Evolutionary conservation across 2,329 filamentous ascomycete genomes (phyloP).

Genomic region (Cladosporium sp.): DNA sequence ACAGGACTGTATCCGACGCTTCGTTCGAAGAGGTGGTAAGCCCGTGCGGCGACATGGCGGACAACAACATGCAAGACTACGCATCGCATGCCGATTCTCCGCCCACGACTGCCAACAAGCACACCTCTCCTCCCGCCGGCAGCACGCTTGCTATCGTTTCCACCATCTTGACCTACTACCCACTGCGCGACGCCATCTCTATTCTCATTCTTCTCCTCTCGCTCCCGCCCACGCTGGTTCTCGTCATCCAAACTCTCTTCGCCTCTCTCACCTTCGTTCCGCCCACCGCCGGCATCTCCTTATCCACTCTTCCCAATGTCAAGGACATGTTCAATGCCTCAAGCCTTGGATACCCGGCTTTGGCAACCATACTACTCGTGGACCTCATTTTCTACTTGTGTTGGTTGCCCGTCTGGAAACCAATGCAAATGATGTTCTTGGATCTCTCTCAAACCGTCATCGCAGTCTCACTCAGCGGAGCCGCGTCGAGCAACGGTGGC

Average conservation of each 20-base stretch:
- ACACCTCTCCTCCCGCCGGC: conserved; percentile 63
- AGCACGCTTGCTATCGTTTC: conserved; percentile 73
- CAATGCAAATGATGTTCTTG: conserved; percentile 80
- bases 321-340: conserved; percentile 89
- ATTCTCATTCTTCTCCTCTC: conserved; percentile 95
- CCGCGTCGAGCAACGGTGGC: conserved; percentile 64
- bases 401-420: conserved; percentile 84
- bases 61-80: conserved; percentile 23
- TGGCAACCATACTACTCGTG: conserved; percentile 79
- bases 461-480: conserved; percentile 82
- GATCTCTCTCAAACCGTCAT: conserved; percentile 93
- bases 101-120: conserved; percentile 42
- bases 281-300: conserved; percentile 62
- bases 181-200: conserved; percentile 90
- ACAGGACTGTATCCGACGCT: conserved; percentile 40
- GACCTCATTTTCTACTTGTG: conserved; percentile 74
- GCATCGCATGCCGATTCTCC: conserved; percentile 31
- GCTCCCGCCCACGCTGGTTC: conserved; percentile 81
- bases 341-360: conserved; percentile 71
- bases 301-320: conserved; percentile 68
- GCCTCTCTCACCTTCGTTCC: conserved; percentile 90
- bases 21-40: conserved; percentile 36
- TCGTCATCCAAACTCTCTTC: conserved; percentile 87
- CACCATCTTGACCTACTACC: conserved; percentile 85
- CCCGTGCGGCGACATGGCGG: conserved; percentile 26